These are phyloP conservation scores for Chaetoceros muelleri DNA, from an alignment of 108 stramenopile species.

Conservation along the genomic window DNA sequence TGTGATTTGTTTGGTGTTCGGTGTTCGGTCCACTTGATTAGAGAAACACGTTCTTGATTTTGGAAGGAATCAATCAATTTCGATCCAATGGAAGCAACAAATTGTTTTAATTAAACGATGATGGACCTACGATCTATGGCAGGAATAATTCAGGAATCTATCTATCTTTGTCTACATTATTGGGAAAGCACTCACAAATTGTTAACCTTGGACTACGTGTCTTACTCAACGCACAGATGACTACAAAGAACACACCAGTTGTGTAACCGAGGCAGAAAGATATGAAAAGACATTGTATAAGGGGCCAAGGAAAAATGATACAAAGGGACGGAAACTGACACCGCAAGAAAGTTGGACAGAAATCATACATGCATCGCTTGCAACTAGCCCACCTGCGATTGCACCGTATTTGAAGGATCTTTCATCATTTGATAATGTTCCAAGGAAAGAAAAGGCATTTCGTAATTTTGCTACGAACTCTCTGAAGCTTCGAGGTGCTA, in stretches of 20 bases:
- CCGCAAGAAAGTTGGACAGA: slow-evolving; percentile 81
- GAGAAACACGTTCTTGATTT: slow-evolving; percentile 28
- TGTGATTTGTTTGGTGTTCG: too few relatives aligned
- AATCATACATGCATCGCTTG: slow-evolving; percentile 32
- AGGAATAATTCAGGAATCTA: slow-evolving; percentile 3
- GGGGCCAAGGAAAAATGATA: slow-evolving; percentile 23
- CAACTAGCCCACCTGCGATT: slow-evolving; percentile 39
- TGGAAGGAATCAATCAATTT: slow-evolving; percentile 10
- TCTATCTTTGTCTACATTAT: slow-evolving; percentile 5
- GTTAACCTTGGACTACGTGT: too few relatives aligned
- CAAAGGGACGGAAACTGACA: slow-evolving; percentile 30
- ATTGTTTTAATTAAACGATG: slow-evolving; percentile 95
- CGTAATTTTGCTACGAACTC: slow-evolving; percentile 81
- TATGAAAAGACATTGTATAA: slow-evolving; percentile 60
- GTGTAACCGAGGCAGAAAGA: slow-evolving; percentile 78
- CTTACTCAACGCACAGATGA: slow-evolving; percentile 49
- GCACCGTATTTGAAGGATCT: slow-evolving; percentile 47
- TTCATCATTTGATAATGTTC: slow-evolving; percentile 61
- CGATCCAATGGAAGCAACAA: slow-evolving; percentile 61
- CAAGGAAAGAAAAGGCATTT: slow-evolving; percentile 85
- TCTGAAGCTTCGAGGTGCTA: slow-evolving; percentile 39
- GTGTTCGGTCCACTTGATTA: slow-evolving; percentile 28
- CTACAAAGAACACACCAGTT: slow-evolving; percentile 73
- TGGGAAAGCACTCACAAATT: slow-evolving; percentile 1
- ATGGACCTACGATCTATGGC: slow-evolving; percentile 13